Percentiles rank a stretch among this genome's conserved stretches.
Evolutionary conservation across 1,139 yeast genomes (phyloP).

Genomic region (Wickerhamomyces sp.): DNA sequence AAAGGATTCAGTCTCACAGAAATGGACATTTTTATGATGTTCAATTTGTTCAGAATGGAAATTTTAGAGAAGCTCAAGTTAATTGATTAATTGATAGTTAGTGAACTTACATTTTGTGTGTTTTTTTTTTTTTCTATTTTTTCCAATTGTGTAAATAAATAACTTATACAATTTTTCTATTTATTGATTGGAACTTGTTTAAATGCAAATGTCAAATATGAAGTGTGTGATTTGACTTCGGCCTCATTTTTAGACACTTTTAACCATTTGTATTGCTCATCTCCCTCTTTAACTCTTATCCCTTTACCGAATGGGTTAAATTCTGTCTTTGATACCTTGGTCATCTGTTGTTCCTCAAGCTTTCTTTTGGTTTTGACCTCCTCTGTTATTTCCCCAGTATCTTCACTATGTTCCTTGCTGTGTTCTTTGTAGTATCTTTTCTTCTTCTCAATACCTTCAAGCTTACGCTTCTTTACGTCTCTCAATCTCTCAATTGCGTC

Average conservation of each 20-base stretch:
- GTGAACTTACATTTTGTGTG: too few relatives aligned
- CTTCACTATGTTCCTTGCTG: constrained; percentile 19
- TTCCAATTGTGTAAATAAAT: too few relatives aligned
- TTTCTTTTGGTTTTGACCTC: constrained; percentile 23
- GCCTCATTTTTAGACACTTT: constrained; percentile 77
- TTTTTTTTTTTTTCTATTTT: too few relatives aligned
- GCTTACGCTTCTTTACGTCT: constrained; percentile 74
- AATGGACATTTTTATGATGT: too few relatives aligned
- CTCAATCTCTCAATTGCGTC: constrained; percentile 79
- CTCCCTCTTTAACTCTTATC: constrained; percentile 79
- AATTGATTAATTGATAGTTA: too few relatives aligned
- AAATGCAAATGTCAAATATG: constrained; percentile 87
- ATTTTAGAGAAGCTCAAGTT: too few relatives aligned
- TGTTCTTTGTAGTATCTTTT: constrained; percentile 30
- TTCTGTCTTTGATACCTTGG: constrained; percentile 43
- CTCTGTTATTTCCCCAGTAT: constrained; percentile 10
- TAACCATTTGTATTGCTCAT: constrained; percentile 71
- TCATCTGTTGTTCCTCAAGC: constrained; percentile 25
- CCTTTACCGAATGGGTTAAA: constrained; percentile 89
- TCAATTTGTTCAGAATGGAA: too few relatives aligned
- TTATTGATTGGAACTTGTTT: constrained; percentile 20
- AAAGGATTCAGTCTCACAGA: too few relatives aligned
- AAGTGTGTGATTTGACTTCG: constrained; percentile 90
- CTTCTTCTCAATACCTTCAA: constrained; percentile 68
- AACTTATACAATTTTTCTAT: not conserved